phyloP scores from a whole-genome alignment of 1,139 yeast genomes.

The Sugiyamaella neomexicana region DNA sequence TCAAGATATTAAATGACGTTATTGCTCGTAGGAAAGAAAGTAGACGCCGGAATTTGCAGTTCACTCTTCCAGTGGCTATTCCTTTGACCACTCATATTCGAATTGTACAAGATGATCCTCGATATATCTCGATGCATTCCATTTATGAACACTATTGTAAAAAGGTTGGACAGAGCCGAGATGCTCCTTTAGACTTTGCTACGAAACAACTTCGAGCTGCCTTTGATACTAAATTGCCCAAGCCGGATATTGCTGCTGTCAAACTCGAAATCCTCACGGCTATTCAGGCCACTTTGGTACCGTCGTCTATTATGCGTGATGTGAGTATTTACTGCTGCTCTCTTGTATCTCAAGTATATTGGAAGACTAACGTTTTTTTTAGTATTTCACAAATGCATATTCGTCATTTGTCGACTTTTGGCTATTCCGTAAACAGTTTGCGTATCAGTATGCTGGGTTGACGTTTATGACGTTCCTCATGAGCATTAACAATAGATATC shows the following conservation, averaged over 20 bases:
- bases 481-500: slow-evolving; percentile 91
- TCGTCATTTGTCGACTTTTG: slow-evolving; percentile 90
- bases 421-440: slow-evolving; percentile 93
- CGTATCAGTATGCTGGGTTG: slow-evolving; percentile 94
- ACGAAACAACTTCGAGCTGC: slow-evolving; percentile 89
- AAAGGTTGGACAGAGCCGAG: slow-evolving; percentile 70
- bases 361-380: background rate
- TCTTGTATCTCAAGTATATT: background rate
- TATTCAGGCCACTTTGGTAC: slow-evolving; percentile 83
- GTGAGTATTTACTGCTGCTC: slow-evolving; percentile 43
- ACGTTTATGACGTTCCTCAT: slow-evolving; percentile 91
- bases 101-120: slow-evolving; percentile 78
- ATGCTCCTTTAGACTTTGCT: slow-evolving; percentile 86
- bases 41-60: slow-evolving; percentile 78
- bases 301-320: slow-evolving; percentile 78
- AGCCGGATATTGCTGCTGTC: slow-evolving; percentile 85
- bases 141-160: slow-evolving; percentile 89
- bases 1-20: slow-evolving; percentile 82
- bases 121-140: slow-evolving; percentile 77
- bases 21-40: slow-evolving; percentile 81
- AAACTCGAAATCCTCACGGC: slow-evolving; percentile 89
- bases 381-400: slow-evolving; percentile 59
- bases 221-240: slow-evolving; percentile 85
- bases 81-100: slow-evolving; percentile 95
- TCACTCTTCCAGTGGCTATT: slow-evolving; percentile 88